These are phyloP conservation scores for Withania somnifera DNA, from an alignment of 305 asterid species.

Conservation along the genomic window DNA sequence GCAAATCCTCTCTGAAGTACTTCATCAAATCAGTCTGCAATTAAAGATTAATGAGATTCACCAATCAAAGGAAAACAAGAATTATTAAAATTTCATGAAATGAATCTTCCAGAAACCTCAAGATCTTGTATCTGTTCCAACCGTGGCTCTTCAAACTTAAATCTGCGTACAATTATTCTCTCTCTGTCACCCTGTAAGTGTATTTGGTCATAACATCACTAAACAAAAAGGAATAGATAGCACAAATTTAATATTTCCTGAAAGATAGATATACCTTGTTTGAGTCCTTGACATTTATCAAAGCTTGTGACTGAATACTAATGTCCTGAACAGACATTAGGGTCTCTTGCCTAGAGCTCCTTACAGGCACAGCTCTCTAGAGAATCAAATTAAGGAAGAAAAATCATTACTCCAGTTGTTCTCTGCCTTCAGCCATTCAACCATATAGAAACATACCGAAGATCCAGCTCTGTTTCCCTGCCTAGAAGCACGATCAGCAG, in stretches of 20 bases:
- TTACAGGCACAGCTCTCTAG: conserved; percentile 60
- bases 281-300: conserved; percentile 79
- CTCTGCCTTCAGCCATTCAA: conserved; percentile 1
- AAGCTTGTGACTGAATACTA: conserved; percentile 69
- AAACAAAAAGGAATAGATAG: not conserved
- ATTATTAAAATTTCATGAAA: not conserved
- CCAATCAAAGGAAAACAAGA: not conserved
- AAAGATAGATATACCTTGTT: conserved; percentile 45
- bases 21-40: conserved; percentile 73
- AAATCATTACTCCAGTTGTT: conserved; percentile 3
- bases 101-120: conserved; percentile 45
- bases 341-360: conserved; percentile 77
- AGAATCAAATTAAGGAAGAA: conserved; percentile 7
- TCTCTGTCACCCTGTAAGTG: conserved; percentile 87
- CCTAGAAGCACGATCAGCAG: conserved; percentile 49
- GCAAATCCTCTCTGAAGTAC: conserved; percentile 93
- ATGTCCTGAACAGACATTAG: conserved; percentile 77
- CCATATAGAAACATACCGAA: conserved; percentile 46
- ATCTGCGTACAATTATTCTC: conserved; percentile 76
- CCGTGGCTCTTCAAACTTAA: conserved; percentile 90
- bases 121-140: conserved; percentile 97
- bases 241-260: not conserved
- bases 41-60: not conserved
- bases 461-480: conserved; percentile 69
- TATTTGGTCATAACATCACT: not conserved